A percentile compares a stretch with the other conserved stretches of the same genome.
These are phyloP conservation scores for Dissophora ornata DNA, from an alignment of 192 early-diverging fungal genomes.

Conservation along the genomic window DNA sequence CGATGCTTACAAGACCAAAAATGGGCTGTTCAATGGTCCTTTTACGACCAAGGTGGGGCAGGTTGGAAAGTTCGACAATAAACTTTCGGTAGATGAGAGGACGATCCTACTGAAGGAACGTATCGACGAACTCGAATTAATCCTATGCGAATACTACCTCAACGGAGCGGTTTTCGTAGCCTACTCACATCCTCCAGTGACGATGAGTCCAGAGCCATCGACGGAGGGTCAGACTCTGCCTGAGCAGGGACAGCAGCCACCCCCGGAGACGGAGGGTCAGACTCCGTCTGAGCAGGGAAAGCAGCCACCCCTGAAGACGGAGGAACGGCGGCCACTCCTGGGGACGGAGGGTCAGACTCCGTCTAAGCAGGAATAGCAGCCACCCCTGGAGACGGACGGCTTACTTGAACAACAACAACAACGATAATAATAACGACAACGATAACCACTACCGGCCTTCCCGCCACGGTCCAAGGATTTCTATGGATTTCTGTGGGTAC, in stretches of 20 bases:
- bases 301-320: too few relatives aligned
- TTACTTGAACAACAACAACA: too few relatives aligned
- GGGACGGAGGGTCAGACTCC: not conserved
- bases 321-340: not conserved
- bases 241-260: not conserved
- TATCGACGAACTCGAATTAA: slow-evolving; percentile 41
- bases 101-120: slow-evolving; percentile 32
- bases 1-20: slow-evolving; percentile 9
- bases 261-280: not conserved
- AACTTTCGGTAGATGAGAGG: slow-evolving; percentile 5
- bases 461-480: too few relatives aligned
- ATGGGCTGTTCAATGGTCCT: slow-evolving; percentile 37
- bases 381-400: too few relatives aligned
- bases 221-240: too few relatives aligned
- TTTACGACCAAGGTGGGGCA: slow-evolving; percentile 29
- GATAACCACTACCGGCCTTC: too few relatives aligned
- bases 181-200: not conserved
- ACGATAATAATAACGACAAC: too few relatives aligned
- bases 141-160: slow-evolving; percentile 37
- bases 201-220: too few relatives aligned
- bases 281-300: not conserved
- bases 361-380: too few relatives aligned
- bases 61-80: slow-evolving; percentile 22
- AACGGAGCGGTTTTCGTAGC: slow-evolving; percentile 23
- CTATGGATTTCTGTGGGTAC: too few relatives aligned